phyloP scores from a whole-genome alignment of 139 green algal genomes.

The Auxenochlorella pyrenoidosa region DNA sequence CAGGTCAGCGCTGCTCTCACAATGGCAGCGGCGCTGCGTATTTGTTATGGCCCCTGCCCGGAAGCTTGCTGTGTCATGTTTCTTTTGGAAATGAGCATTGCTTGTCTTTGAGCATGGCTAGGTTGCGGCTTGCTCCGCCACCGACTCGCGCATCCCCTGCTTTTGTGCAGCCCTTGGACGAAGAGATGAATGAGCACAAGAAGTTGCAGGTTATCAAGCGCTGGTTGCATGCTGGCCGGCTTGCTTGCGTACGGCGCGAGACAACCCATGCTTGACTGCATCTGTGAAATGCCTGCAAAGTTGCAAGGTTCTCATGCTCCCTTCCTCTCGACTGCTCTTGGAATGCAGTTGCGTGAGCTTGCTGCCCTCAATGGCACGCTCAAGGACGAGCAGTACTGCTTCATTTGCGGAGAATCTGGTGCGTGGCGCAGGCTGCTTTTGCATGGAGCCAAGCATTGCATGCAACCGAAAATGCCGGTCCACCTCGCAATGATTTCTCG shows the following conservation, averaged over 20 bases:
- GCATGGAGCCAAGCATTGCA: neutral
- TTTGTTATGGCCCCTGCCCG: too few species aligned
- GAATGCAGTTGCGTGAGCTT: constrained; percentile 86
- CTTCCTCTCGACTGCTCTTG: neutral
- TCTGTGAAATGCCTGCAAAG: too few species aligned
- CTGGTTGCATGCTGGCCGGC: constrained; percentile 87
- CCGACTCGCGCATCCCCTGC: neutral
- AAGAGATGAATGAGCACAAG: constrained; percentile 95
- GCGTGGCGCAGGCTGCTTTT: too few species aligned
- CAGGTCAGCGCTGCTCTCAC: neutral
- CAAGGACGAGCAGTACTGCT: constrained; percentile 66
- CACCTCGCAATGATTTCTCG: too few species aligned
- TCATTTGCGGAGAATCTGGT: constrained; percentile 71
- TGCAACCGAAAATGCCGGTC: neutral
- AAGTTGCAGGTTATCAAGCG: constrained; percentile 90
- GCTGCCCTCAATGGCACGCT: constrained; percentile 93
- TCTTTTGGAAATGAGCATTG: too few species aligned
- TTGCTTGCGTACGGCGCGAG: too few species aligned
- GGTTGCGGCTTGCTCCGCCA: too few species aligned
- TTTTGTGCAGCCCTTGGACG: constrained; percentile 74
- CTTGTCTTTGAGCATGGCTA: too few species aligned
- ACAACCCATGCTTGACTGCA: too few species aligned
- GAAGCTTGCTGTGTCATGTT: too few species aligned
- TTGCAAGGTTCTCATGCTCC: too few species aligned
- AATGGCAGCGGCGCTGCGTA: too few species aligned